Evolutionary conservation across 1,284 basidiomycete genomes (phyloP), one percentile per base, ranked within the genome.

Genomic region (Termitomyces sp.): DNA sequence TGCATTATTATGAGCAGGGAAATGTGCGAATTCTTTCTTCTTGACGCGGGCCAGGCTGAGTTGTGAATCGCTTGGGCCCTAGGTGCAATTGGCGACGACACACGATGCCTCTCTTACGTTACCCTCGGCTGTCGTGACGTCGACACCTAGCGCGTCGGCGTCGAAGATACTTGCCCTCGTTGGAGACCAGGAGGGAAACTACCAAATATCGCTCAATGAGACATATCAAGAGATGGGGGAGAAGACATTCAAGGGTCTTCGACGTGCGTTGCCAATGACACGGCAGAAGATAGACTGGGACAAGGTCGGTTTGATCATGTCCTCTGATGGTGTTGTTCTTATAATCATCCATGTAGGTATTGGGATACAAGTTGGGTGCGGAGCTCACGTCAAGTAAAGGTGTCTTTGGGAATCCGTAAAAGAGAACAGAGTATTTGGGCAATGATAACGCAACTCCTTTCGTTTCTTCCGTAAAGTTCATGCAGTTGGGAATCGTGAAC

Each of bases 1-100:
- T 96, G 21, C 94, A 97, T 68, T 97, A 97, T 66, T 97, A 93
- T 65, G 94, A 97, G 68, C 93, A 96, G 70, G 94, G 93, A 62
- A 95, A 95, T 66, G 94, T 93, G 57, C 54, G 78, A 66, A 33
- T 40, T 46, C 21, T 34, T 19, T 7, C 33, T 3, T 30, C 13
- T 31, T 24, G 38, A 9, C 46, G 39, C n/a, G 55, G 41, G 16
- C n/a, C 24, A 34, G 33, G 54, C 31, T 21, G 24, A 8, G 14
- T 26, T 46, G 7, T 28, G 6, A 18, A 26, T 18, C 26, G 21
- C 34, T 46, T 37, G 24, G 33, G 16, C 42, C 3, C n/a, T 37
- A 96, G 89, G 92, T 96, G 30, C 94, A 97, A 80, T 78, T 97
- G 31, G 77, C 84, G 21, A 89, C 93, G 6, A 81, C 76, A 2